Base-by-base conservation (phyloP, 2,329 filamentous ascomycete genomes). In the Hyphodiscus sp. region DNA sequence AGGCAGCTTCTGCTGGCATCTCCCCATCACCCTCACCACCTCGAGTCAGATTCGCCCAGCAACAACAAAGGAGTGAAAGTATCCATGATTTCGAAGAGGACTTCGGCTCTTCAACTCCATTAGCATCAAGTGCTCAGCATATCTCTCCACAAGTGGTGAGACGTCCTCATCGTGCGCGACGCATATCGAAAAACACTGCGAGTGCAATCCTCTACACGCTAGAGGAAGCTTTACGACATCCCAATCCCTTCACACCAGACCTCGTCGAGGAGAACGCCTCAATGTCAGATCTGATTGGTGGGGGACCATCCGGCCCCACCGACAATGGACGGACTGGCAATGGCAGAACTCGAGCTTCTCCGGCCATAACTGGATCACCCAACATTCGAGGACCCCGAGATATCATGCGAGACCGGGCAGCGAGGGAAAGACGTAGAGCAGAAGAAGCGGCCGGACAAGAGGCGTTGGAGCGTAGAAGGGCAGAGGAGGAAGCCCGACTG, bases 181-280 rank as follows among this genome's bases (percentile, higher is more conserved):
- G 82, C 65, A 85, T 96, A 70, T 96, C 91, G 47, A 86, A 83
- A 63, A 84, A 88, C 60, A 96, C 90, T 46, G 88, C 89, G 60
- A 89, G 87, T 70, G 92, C 94, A 41, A 91, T 99, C 68, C 85
- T 95, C 64, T 97, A 88, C 76, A 84, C 91, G 41, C 82, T 97
- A 53, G 91, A 97, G 75, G 90, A 95, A 74, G 90, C 89, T 41
- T 79, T 97, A 61, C 86, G 91, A 62, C 81, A 86, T 46, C 91
- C 92, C 1, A 81, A 90, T 61, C 76, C 83, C 47, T 95, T 97
- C 72, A 95, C 91, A 9, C 80, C 87, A 20, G 91, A 96, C 71
- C 74, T 85, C 62, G 79, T 85, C 57, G 94, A 99, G 77, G 89
- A 95, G 75, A 87, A 89, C 79, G 89, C 91, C 63, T 82, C 83